phyloP scores from a whole-genome alignment of 2,329 filamentous ascomycete species.

The Trichoderma cornu-damae region DNA sequence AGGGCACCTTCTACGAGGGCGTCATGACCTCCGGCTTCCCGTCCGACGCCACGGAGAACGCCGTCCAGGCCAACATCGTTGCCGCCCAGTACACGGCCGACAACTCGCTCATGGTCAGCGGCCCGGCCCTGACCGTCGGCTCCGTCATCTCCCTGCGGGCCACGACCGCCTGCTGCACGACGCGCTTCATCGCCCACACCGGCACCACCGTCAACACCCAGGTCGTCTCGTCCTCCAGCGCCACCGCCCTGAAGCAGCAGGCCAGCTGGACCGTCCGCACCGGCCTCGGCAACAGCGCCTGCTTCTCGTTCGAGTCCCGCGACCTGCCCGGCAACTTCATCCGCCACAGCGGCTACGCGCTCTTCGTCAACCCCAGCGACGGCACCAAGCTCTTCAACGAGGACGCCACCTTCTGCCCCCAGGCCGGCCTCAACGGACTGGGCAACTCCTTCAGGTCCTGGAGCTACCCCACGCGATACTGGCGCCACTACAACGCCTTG shows the following conservation, averaged over 20 bases:
- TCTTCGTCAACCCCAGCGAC: background rate
- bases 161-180: constrained; percentile 4
- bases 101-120: background rate
- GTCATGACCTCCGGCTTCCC: constrained; percentile 9
- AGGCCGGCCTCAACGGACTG: constrained; percentile 2
- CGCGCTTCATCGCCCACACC: constrained; percentile 4
- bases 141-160: background rate
- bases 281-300: constrained; percentile 4
- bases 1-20: constrained; percentile 10
- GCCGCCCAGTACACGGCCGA: constrained; percentile 1
- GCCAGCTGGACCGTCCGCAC: constrained; percentile 7
- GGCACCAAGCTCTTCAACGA: background rate
- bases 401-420: constrained; percentile 7
- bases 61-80: constrained; percentile 7
- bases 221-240: constrained; percentile 7
- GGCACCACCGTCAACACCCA: constrained; percentile 9
- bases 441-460: background rate
- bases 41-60: background rate
- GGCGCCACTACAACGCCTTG: background rate
- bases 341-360: background rate
- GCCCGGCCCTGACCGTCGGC: background rate
- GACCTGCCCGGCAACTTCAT: constrained; percentile 6
- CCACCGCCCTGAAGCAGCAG: constrained; percentile 7
- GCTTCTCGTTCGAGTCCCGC: constrained; percentile 4
- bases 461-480: constrained; percentile 5